These are phyloP conservation scores for Bipolaris sorokiniana DNA, from an alignment of 2,329 filamentous ascomycete species.

Conservation along the genomic window DNA sequence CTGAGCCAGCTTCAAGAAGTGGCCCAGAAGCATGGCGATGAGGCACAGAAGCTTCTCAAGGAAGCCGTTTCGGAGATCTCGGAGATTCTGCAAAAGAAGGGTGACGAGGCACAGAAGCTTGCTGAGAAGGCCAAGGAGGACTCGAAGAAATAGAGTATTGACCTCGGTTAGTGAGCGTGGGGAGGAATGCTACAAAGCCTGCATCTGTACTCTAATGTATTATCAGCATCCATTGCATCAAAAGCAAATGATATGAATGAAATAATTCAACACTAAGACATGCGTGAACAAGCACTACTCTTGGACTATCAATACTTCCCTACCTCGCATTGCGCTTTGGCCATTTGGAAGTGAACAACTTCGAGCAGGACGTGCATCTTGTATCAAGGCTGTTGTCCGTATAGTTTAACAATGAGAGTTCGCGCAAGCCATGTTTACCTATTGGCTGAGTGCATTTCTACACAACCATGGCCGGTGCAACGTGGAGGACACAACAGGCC, in stretches of 20 bases:
- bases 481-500: too few species aligned
- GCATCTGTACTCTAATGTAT: conserved; percentile 18
- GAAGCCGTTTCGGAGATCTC: conserved; percentile 57
- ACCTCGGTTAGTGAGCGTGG: neutral
- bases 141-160: conserved; percentile 37
- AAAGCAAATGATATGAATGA: neutral
- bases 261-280: neutral
- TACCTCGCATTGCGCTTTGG: too few species aligned
- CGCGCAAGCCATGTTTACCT: too few species aligned
- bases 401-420: too few species aligned
- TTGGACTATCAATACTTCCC: neutral
- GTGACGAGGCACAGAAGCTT: conserved; percentile 40
- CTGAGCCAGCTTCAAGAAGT: conserved; percentile 68
- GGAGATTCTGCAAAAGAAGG: conserved; percentile 44
- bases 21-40: conserved; percentile 70
- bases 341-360: too few species aligned
- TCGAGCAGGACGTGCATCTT: too few species aligned
- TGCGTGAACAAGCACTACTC: neutral
- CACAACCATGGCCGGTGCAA: too few species aligned
- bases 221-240: conserved; percentile 6
- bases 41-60: conserved; percentile 72
- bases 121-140: conserved; percentile 47
- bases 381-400: too few species aligned
- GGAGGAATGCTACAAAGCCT: conserved; percentile 2
- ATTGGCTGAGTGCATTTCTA: too few species aligned